Percentiles rank a stretch among this genome's conserved stretches.
These are phyloP conservation scores for Cryptosporidium sp. DNA, from an alignment of 169 alveolate species.

Conservation along the genomic window DNA sequence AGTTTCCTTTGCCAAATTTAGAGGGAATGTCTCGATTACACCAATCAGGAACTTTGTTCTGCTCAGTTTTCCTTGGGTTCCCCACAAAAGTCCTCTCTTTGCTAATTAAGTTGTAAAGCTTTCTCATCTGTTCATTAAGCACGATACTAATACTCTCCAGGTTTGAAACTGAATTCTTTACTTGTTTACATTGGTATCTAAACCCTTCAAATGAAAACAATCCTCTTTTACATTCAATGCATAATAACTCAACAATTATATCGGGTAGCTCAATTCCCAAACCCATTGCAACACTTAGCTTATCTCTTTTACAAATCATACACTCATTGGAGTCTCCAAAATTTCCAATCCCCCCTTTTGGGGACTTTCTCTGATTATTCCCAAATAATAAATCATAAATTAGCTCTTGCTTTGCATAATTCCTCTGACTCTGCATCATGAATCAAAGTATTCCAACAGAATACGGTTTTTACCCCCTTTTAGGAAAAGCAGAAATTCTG, in stretches of 20 bases:
- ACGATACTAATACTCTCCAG: slow-evolving; percentile 48
- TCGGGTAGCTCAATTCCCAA: background rate
- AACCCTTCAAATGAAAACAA: slow-evolving; percentile 65
- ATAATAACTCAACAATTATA: background rate
- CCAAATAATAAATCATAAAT: slow-evolving; percentile 62
- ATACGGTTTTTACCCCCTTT: background rate
- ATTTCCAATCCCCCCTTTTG: slow-evolving; percentile 1
- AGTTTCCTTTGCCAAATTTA: slow-evolving; percentile 35
- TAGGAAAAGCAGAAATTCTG: background rate
- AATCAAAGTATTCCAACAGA: background rate
- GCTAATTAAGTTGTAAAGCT: background rate
- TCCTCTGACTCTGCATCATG: slow-evolving; percentile 9
- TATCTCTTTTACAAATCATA: slow-evolving; percentile 24
- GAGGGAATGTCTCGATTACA: slow-evolving; percentile 66
- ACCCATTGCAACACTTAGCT: background rate
- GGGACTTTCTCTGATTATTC: slow-evolving; percentile 2
- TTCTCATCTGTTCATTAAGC: slow-evolving; percentile 27
- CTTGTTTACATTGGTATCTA: slow-evolving; percentile 59
- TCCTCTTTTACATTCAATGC: slow-evolving; percentile 51
- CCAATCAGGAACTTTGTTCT: slow-evolving; percentile 55
- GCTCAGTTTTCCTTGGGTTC: background rate
- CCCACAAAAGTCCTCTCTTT: background rate
- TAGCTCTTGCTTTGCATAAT: slow-evolving; percentile 63
- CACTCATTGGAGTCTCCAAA: slow-evolving; percentile 7
- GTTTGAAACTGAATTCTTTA: slow-evolving; percentile 30